Base-by-base conservation (phyloP, 345 rosid species). In the Eucalyptus urophylla region DNA sequence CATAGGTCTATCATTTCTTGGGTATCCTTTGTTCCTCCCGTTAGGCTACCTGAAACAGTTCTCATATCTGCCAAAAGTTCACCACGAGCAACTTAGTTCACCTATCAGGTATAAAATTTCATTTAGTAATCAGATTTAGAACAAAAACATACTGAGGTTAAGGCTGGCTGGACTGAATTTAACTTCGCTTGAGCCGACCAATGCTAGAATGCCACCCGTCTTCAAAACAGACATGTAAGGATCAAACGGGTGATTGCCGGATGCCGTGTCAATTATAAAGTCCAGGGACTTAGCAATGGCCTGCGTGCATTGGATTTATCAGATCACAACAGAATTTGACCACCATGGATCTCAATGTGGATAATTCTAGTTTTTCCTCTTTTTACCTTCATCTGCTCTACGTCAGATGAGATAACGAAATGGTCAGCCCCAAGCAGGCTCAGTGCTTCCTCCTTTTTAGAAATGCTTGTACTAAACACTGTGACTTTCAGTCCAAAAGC, bases 1-100 rank as follows among this genome's bases (percentile, higher is more conserved):
- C 98, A 97, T 43, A 95, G 95, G 87, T 96, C 95, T 72, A 97
- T 15, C 98, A 97, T 97, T 87, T 97, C 97, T 86, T 95, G 99
- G 21, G 91, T 96, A 87, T 87, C 87, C 91, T 92, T 94, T 2
- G 97, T 93, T 19, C 99, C 98, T 2, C 98, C 99, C 1, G 92
- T 93, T n/a, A 90, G 3, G 69, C 99, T 97, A 83, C 99, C 99
- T 4, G 94, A 88, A 6, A 97, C 50, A 22, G 92, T 92, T 91
- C 89, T 97, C 93, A 90, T 92, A 90, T 97, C 99, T 97, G 94
- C 90, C 22, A 27, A 53, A 33, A 44, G 6, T 21, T 33, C 44
- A 17, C 21, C 7, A 1, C 13, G 14, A 17, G 25, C 14, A 72
- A 72, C 80, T 33, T 72, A 72, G 25, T 31, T 33, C 81, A 33